phyloP scores from a whole-genome alignment of 2,329 filamentous ascomycete species.

The Fusarium devonianum region DNA sequence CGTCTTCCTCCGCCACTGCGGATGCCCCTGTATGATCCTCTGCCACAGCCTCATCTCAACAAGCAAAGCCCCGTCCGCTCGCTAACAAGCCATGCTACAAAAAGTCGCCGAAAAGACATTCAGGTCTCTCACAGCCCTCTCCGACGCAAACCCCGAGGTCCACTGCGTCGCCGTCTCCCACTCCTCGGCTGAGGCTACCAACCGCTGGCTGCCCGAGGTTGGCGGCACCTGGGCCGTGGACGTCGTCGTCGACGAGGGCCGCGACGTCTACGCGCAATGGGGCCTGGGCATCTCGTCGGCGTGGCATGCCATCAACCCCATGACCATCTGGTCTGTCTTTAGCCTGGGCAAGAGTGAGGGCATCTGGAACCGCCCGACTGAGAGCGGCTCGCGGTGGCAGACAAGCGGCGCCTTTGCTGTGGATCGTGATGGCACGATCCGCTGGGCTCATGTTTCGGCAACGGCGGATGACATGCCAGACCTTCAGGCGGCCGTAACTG shows the following conservation, averaged over 20 bases:
- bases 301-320: conserved; percentile 69
- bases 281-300: conserved; percentile 67
- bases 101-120: conserved; percentile 77
- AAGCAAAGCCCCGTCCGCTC: neutral
- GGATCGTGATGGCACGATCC: conserved; percentile 43
- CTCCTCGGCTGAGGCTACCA: conserved; percentile 59
- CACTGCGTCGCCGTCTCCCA: conserved; percentile 70
- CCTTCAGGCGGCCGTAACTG: conserved; percentile 40
- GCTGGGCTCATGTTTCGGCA: conserved; percentile 43
- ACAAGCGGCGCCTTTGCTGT: conserved; percentile 68
- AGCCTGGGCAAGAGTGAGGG: conserved; percentile 67
- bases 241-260: conserved; percentile 66
- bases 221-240: conserved; percentile 64
- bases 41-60: neutral
- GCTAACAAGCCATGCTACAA: conserved; percentile 2
- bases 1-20: conserved; percentile 75
- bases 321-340: conserved; percentile 64
- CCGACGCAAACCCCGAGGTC: conserved; percentile 56
- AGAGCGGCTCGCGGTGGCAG: conserved; percentile 75
- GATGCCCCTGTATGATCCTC: conserved; percentile 70
- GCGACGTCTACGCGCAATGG: conserved; percentile 69
- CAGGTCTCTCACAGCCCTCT: conserved; percentile 59
- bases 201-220: conserved; percentile 63
- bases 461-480: conserved; percentile 46
- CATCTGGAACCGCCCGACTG: conserved; percentile 70